Evolutionary conservation across 208 protist genomes (phyloP).

Genomic region (Hexamita inflata): DNA sequence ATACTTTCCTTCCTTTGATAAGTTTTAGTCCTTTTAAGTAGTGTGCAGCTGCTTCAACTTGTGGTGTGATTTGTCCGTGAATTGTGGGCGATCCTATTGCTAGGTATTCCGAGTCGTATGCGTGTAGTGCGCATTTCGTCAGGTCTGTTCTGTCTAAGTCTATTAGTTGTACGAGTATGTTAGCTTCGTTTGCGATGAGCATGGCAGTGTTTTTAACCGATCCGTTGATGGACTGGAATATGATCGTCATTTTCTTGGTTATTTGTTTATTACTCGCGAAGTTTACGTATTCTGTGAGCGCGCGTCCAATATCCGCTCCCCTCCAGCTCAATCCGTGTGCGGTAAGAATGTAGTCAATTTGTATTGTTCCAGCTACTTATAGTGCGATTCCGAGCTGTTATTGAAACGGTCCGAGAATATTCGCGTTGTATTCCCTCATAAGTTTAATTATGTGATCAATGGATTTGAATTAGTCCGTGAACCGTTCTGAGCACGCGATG

Average conservation of each 20-base stretch:
- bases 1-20: neutral
- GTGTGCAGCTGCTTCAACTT: neutral
- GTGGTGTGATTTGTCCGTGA: neutral
- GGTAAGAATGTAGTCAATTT: neutral
- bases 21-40: conserved; percentile 1
- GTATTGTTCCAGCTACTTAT: neutral
- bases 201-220: neutral
- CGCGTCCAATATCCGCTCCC: neutral
- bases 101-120: neutral
- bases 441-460: neutral
- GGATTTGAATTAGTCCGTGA: neutral
- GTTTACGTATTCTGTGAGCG: neutral
- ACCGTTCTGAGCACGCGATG: neutral
- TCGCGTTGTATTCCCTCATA: conserved; percentile 4
- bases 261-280: neutral
- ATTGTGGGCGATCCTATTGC: conserved; percentile 7
- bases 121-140: neutral
- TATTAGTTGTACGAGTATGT: neutral
- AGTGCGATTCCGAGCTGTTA: neutral
- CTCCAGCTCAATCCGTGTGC: conserved; percentile 9
- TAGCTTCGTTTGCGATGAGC: neutral
- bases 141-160: neutral
- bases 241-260: neutral
- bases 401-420: conserved; percentile 14
- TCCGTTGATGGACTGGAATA: conserved; percentile 7